phyloP scores from a whole-genome alignment of 2,329 filamentous ascomycete genomes.

The Penicillium concentricum region DNA sequence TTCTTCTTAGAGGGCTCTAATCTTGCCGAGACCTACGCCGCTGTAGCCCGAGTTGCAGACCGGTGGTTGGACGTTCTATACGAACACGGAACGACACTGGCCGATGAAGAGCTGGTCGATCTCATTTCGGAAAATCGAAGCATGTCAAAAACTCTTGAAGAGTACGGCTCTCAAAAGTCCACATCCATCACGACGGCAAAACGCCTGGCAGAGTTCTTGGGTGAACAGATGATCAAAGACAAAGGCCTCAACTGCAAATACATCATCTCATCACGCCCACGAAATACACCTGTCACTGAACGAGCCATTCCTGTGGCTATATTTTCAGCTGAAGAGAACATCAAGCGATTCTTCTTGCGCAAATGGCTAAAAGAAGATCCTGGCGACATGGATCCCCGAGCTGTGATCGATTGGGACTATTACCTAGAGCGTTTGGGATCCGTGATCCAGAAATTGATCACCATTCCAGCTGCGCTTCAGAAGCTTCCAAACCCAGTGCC shows the following conservation, averaged over 20 bases:
- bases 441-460: conserved; percentile 98
- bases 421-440: conserved; percentile 94
- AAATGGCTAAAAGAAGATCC: conserved; percentile 97
- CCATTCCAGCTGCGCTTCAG: conserved; percentile 93
- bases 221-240: conserved; percentile 98
- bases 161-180: conserved; percentile 93
- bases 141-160: conserved; percentile 95
- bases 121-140: conserved; percentile 99
- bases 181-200: conserved; percentile 99
- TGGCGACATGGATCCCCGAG: conserved; percentile 82
- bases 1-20: conserved; percentile 94
- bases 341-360: conserved; percentile 84
- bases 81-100: conserved; percentile 81
- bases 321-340: conserved; percentile 85
- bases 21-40: conserved; percentile 80
- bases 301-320: conserved; percentile 93
- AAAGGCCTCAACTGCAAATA: conserved; percentile 99
- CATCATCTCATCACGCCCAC: conserved; percentile 87
- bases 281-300: conserved; percentile 89
- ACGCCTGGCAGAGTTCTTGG: conserved; percentile 90
- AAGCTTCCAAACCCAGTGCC: conserved; percentile 94
- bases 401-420: conserved; percentile 93
- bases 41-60: conserved; percentile 93
- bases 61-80: conserved; percentile 95
- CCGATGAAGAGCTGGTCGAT: conserved; percentile 96